These are phyloP conservation scores for Eustoma russellianum DNA, from an alignment of 257 asterid genomes.

Conservation along the genomic window DNA sequence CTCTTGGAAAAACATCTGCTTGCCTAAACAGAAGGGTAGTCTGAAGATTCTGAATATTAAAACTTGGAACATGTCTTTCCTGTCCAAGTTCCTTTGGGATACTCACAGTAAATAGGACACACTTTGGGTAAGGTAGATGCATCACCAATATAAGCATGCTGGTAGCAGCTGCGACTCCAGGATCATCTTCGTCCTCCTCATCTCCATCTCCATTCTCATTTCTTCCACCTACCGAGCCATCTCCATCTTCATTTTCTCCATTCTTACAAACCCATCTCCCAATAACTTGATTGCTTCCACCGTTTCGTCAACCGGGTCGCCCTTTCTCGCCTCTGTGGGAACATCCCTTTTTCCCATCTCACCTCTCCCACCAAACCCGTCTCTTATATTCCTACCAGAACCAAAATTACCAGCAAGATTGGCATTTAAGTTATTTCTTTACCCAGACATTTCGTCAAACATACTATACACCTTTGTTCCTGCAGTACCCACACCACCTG, in stretches of 20 bases:
- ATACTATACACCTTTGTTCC: slow-evolving; percentile 27
- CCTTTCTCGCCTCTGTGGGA: slow-evolving; percentile 22
- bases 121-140: no score
- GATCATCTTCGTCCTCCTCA: slow-evolving; percentile 92
- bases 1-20: no score
- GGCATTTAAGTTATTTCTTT: slow-evolving; percentile 23
- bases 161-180: slow-evolving; percentile 86
- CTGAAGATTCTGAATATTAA: no score
- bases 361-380: slow-evolving; percentile 26
- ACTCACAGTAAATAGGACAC: no score
- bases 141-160: no score
- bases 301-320: slow-evolving; percentile 40
- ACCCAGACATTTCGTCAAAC: slow-evolving; percentile 32
- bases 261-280: slow-evolving; percentile 84
- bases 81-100: no score
- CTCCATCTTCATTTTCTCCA: slow-evolving; percentile 95
- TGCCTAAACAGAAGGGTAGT: no score
- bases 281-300: slow-evolving; percentile 54
- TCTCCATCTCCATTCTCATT: slow-evolving; percentile 95
- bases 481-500: slow-evolving; percentile 16
- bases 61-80: no score
- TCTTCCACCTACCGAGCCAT: slow-evolving; percentile 71
- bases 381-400: slow-evolving; percentile 30
- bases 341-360: slow-evolving; percentile 30
- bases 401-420: slow-evolving; percentile 44